A percentile compares a stretch with the other conserved stretches of the same genome.
Evolutionary conservation across 495 filamentous ascomycete species (phyloP).

Genomic region (Xylaria scruposa): DNA sequence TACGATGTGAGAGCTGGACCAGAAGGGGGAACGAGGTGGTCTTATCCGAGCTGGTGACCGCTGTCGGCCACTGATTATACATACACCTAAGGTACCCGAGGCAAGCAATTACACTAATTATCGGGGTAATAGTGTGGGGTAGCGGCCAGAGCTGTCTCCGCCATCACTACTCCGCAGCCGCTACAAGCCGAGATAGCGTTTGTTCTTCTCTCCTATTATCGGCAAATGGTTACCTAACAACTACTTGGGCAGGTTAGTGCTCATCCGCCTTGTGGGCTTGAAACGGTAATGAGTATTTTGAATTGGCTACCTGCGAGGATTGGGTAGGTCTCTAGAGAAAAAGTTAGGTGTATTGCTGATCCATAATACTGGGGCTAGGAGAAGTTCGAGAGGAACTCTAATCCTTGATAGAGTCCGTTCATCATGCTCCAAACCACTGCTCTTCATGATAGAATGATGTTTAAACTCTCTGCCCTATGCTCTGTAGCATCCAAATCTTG

Average conservation of each 20-base stretch:
- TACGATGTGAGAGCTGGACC: not conserved
- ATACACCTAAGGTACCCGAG: not conserved
- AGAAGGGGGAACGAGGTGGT: conserved; percentile 5
- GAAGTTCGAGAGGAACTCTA: not conserved
- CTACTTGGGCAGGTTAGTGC: not conserved
- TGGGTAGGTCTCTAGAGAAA: conserved; percentile 12
- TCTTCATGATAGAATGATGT: conserved; percentile 2
- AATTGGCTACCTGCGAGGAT: conserved; percentile 19
- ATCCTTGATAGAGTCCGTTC: not conserved
- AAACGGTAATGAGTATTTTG: conserved; percentile 9
- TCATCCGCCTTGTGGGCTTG: not conserved
- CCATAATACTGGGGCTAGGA: not conserved
- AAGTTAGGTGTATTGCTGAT: conserved; percentile 19
- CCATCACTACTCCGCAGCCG: conserved; percentile 4
- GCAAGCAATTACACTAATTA: not conserved
- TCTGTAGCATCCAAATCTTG: not conserved
- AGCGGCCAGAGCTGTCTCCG: conserved; percentile 4
- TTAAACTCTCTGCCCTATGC: not conserved
- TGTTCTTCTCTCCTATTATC: conserved; percentile 8
- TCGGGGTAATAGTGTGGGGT: conserved; percentile 22
- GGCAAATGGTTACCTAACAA: conserved; percentile 22
- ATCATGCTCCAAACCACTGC: not conserved
- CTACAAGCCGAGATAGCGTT: conserved; percentile 19
- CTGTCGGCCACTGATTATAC: not conserved
- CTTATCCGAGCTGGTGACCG: conserved; percentile 16